These are phyloP conservation scores for Lactifluus piperatus DNA, from an alignment of 768 basidiomycete species.

Conservation along the genomic window DNA sequence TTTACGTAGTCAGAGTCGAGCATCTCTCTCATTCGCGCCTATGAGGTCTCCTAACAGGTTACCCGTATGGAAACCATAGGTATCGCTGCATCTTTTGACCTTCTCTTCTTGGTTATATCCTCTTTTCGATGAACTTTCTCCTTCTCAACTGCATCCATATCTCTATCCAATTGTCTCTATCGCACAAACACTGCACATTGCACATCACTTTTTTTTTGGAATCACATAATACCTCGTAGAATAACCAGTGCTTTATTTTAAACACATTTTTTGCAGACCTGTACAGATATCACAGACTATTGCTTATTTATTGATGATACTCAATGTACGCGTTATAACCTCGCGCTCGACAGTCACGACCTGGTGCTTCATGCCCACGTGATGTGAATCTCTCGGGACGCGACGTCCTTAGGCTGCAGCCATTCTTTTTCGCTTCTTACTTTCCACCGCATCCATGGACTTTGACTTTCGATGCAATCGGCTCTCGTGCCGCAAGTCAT, in stretches of 20 bases:
- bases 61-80: slow-evolving; percentile 20
- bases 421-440: not conserved
- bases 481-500: slow-evolving; percentile 57
- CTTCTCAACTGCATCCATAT: slow-evolving; percentile 1
- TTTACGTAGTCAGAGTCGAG: not conserved
- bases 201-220: not conserved
- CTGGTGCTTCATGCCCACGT: not conserved
- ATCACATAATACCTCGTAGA: slow-evolving; percentile 12
- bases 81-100: not conserved
- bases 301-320: not conserved
- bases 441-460: slow-evolving; percentile 42
- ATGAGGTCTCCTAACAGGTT: slow-evolving; percentile 10
- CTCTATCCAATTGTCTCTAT: too few relatives aligned
- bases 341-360: too few relatives aligned
- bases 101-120: not conserved
- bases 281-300: slow-evolving; percentile 7
- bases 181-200: slow-evolving; percentile 4
- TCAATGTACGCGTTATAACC: slow-evolving; percentile 1
- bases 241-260: slow-evolving; percentile 7
- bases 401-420: not conserved
- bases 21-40: not conserved
- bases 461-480: slow-evolving; percentile 71
- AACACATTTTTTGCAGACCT: slow-evolving; percentile 6
- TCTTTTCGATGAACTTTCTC: slow-evolving; percentile 2
- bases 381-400: not conserved